A percentile compares a stretch with the other conserved stretches of the same genome.
These are phyloP conservation scores for Vitis hybrid DNA, from an alignment of 177 flowering plant species.

Conservation along the genomic window DNA sequence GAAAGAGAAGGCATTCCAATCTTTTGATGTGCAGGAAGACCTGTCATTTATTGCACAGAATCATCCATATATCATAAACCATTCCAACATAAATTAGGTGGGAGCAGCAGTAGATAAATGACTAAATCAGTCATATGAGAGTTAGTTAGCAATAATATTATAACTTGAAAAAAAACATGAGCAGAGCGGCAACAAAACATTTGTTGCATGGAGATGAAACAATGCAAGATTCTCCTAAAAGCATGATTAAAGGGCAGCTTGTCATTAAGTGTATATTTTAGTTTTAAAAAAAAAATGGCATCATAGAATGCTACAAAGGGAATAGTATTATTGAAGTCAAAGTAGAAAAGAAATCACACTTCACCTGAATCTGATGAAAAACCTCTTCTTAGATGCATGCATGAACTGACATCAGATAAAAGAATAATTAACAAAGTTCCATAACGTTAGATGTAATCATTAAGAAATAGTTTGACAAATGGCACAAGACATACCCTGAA, in stretches of 20 bases:
- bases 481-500: slow-evolving; percentile 21
- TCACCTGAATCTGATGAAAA: slow-evolving; percentile 72
- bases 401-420: slow-evolving; percentile 33
- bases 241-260: too few relatives aligned
- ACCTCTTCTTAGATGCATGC: slow-evolving; percentile 31
- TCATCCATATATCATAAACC: not conserved
- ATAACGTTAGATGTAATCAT: not conserved
- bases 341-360: slow-evolving; percentile 2
- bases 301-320: not conserved
- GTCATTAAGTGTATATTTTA: too few relatives aligned
- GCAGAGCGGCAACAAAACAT: too few relatives aligned
- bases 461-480: not conserved
- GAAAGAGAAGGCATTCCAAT: slow-evolving; percentile 99
- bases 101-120: too few relatives aligned
- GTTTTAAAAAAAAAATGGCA: not conserved
- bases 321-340: not conserved
- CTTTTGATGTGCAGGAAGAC: slow-evolving; percentile 91
- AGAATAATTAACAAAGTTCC: not conserved
- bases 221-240: too few relatives aligned
- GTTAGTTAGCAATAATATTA: too few relatives aligned
- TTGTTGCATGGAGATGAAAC: too few relatives aligned
- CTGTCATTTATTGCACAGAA: slow-evolving; percentile 39
- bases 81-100: too few relatives aligned
- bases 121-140: too few relatives aligned
- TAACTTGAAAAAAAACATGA: too few relatives aligned